A percentile compares a stretch with the other conserved stretches of the same genome.
Conservation (phyloP, 2,329 filamentous ascomycete genomes). For the Penicillium sp. region DNA sequence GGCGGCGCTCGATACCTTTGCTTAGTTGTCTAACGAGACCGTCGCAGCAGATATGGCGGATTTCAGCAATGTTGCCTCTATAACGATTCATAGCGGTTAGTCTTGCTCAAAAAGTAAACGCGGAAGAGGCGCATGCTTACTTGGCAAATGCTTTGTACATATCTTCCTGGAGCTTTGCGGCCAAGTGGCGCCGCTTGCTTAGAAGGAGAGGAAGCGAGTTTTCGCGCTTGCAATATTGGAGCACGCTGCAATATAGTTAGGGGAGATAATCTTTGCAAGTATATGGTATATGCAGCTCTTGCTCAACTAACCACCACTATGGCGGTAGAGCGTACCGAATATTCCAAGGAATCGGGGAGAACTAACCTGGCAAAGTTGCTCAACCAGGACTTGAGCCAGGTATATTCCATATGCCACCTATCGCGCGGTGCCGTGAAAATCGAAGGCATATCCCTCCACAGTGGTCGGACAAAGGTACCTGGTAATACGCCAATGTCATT, state of each 20-base stretch:
- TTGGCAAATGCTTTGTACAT: slow-evolving; percentile 44
- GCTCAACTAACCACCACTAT: background rate
- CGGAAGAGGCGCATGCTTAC: slow-evolving; percentile 23
- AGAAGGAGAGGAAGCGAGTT: slow-evolving; percentile 31
- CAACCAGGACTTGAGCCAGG: slow-evolving; percentile 29
- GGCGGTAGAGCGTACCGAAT: background rate
- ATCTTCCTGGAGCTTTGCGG: slow-evolving; percentile 35
- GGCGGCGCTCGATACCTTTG: slow-evolving; percentile 29
- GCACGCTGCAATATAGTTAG: slow-evolving; percentile 1
- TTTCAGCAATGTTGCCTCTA: slow-evolving; percentile 27
- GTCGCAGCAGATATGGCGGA: slow-evolving; percentile 33
- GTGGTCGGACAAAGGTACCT: slow-evolving; percentile 35
- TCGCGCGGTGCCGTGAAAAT: slow-evolving; percentile 32
- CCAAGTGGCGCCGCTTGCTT: slow-evolving; percentile 30
- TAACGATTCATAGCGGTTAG: slow-evolving; percentile 10
- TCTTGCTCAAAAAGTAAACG: background rate
- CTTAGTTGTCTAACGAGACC: slow-evolving; percentile 31
- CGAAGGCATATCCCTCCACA: slow-evolving; percentile 35
- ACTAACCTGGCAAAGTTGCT: slow-evolving; percentile 32
- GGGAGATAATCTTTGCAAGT: background rate
- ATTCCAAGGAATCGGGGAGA: background rate
- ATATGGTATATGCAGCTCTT: background rate
- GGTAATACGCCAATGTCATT: slow-evolving; percentile 42
- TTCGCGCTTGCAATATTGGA: slow-evolving; percentile 28
- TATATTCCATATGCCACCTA: slow-evolving; percentile 35